Conservation (phyloP, 768 basidiomycete genomes). For the Hygrophorus pudorinus region DNA sequence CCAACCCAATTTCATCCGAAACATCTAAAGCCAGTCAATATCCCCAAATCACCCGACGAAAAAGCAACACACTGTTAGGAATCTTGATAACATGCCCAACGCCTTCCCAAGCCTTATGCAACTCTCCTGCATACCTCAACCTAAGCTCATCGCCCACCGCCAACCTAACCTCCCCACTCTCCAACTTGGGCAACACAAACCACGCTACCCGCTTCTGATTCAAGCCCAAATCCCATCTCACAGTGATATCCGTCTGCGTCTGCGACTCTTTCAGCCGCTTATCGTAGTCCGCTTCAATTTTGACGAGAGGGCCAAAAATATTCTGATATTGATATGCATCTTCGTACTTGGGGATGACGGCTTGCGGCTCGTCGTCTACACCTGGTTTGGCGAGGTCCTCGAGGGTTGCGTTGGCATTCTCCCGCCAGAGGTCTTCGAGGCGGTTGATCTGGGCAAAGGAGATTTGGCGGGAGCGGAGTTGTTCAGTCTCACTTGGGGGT, state of each 20-base stretch:
- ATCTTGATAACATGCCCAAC: constrained; percentile 99
- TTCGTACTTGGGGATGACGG: constrained; percentile 84
- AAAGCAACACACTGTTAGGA: constrained; percentile 74
- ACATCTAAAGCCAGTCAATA: constrained; percentile 52
- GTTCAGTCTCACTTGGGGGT: constrained; percentile 92
- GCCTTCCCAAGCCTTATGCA: constrained; percentile 94
- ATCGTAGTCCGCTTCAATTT: constrained; percentile 99
- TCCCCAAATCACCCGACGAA: not conserved
- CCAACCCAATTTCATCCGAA: constrained; percentile 95
- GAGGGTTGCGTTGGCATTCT: constrained; percentile 87
- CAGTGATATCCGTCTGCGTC: constrained; percentile 93
- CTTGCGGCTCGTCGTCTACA: constrained; percentile 95
- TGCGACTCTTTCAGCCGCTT: constrained; percentile 97
- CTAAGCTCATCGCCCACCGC: constrained; percentile 95
- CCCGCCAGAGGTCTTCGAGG: constrained; percentile 95
- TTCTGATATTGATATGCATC: constrained; percentile 99
- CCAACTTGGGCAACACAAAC: constrained; percentile 93
- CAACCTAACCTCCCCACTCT: constrained; percentile 94
- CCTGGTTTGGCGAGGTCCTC: constrained; percentile 97
- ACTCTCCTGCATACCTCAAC: constrained; percentile 78
- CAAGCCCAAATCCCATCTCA: constrained; percentile 95
- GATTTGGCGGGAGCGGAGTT: constrained; percentile 92
- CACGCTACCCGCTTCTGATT: constrained; percentile 99
- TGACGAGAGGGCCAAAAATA: constrained; percentile 97
- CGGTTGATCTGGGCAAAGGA: constrained; percentile 96